These are phyloP conservation scores for Rhododendron simsii DNA, from an alignment of 148 eudicot species.

Conservation along the genomic window DNA sequence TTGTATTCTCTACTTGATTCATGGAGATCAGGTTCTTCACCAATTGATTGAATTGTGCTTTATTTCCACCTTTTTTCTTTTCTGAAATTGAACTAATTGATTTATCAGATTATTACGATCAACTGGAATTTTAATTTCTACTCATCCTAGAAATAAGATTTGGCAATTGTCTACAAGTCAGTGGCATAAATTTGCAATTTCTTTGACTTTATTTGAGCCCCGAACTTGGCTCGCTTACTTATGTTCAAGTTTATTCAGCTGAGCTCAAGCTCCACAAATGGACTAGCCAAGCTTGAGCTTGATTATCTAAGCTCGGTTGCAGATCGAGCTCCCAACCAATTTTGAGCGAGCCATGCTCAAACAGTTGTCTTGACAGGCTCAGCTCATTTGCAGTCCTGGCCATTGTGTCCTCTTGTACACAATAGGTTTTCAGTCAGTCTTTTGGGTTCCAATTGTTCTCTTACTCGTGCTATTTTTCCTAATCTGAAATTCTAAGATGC, in stretches of 20 bases:
- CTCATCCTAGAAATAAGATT: neutral
- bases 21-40: neutral
- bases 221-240: neutral
- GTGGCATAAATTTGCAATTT: neutral
- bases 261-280: neutral
- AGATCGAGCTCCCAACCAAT: neutral
- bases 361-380: neutral
- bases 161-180: neutral
- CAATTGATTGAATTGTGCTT: neutral
- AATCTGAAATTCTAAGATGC: neutral
- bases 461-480: neutral
- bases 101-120: neutral
- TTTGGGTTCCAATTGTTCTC: neutral
- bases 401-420: neutral
- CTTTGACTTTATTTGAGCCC: neutral
- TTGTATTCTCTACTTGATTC: neutral
- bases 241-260: neutral
- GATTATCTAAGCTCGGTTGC: neutral
- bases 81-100: neutral
- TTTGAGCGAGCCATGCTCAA: neutral
- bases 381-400: neutral
- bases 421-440: neutral
- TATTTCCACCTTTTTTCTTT: neutral
- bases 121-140: neutral
- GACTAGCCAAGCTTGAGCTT: neutral